Conservation (phyloP, 108 stramenopile species). For the Fistulifera solaris region DNA sequence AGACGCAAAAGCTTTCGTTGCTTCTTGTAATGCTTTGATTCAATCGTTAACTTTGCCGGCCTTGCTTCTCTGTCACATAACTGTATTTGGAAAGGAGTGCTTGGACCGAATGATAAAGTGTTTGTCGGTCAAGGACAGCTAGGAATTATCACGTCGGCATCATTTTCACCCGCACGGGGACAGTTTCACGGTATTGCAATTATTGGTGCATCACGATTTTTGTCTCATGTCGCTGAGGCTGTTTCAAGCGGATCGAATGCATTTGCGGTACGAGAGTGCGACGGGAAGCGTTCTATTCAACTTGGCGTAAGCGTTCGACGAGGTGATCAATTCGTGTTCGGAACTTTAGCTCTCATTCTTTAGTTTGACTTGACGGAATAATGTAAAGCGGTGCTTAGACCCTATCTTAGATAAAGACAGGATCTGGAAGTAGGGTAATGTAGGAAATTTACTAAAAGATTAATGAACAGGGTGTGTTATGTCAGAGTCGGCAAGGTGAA, state of each 20-base stretch:
- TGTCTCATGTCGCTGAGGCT: constrained; percentile 11
- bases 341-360: too few relatives aligned
- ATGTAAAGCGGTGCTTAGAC: too few relatives aligned
- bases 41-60: constrained; percentile 64
- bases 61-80: constrained; percentile 47
- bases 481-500: too few relatives aligned
- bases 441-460: too few relatives aligned
- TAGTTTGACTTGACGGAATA: too few relatives aligned
- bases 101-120: constrained; percentile 23
- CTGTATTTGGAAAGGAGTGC: constrained; percentile 42
- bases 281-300: too few relatives aligned
- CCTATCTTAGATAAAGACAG: too few relatives aligned
- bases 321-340: too few relatives aligned
- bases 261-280: too few relatives aligned
- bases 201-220: constrained; percentile 45
- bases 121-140: constrained; percentile 9
- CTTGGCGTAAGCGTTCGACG: too few relatives aligned
- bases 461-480: too few relatives aligned
- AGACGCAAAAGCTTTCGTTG: constrained; percentile 17
- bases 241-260: neutral
- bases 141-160: constrained; percentile 44
- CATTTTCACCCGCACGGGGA: constrained; percentile 56
- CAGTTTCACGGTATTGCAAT: constrained; percentile 56
- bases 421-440: too few relatives aligned
- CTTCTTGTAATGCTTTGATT: constrained; percentile 25